phyloP scores from a whole-genome alignment of 768 basidiomycete genomes.

The Termitomyces sp. region DNA sequence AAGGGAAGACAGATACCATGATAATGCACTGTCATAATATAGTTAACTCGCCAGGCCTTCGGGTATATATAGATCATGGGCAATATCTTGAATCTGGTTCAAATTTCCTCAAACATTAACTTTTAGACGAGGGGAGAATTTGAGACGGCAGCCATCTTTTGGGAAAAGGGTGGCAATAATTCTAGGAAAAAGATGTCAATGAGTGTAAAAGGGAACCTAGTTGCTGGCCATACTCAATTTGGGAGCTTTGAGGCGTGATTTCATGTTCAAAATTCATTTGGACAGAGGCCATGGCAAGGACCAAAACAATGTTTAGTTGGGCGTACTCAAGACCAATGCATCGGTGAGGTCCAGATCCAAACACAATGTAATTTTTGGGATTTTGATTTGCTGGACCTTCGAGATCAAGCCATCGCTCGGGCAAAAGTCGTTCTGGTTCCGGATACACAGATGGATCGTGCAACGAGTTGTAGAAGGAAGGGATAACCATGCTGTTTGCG shows the following conservation, averaged over 20 bases:
- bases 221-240: constrained; percentile 65
- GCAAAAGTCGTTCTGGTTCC: constrained; percentile 74
- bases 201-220: background rate
- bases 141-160: constrained; percentile 82
- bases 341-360: constrained; percentile 88
- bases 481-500: constrained; percentile 88
- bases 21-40: background rate
- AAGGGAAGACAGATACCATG: background rate
- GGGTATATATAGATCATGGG: background rate
- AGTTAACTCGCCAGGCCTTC: background rate
- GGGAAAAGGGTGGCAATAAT: constrained; percentile 98
- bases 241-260: constrained; percentile 68
- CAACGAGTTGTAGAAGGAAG: constrained; percentile 86
- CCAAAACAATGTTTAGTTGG: constrained; percentile 82
- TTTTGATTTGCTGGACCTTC: constrained; percentile 72
- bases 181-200: constrained; percentile 27
- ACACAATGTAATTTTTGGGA: constrained; percentile 95
- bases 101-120: constrained; percentile 5
- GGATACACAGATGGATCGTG: constrained; percentile 89
- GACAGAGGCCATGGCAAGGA: constrained; percentile 76
- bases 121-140: constrained; percentile 57
- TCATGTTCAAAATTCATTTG: constrained; percentile 87
- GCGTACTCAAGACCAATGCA: constrained; percentile 95
- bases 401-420: constrained; percentile 92
- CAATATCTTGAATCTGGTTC: background rate